Percentiles rank a stretch among this genome's conserved stretches.
Conservation (phyloP, 2,329 filamentous ascomycete species). For the Botrytis sinoallii region DNA sequence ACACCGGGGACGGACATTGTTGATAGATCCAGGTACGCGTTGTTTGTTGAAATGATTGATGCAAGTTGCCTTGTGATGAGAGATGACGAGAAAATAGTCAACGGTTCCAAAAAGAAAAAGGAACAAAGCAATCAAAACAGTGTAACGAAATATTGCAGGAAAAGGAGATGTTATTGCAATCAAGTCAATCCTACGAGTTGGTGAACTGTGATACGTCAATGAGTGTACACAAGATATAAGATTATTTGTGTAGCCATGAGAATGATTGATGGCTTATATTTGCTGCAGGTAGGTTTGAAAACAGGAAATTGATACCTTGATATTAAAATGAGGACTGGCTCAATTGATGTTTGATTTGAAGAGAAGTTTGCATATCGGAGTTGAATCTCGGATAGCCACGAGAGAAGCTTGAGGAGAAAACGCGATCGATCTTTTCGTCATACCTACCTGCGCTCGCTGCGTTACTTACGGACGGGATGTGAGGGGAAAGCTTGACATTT, state of each 20-base stretch:
- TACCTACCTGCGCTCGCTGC: not conserved
- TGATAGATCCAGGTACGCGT: not conserved
- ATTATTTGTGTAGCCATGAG: constrained; percentile 6
- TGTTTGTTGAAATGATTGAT: constrained; percentile 8
- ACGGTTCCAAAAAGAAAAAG: not conserved
- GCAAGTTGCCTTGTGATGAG: constrained; percentile 4
- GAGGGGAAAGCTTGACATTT: constrained; percentile 3
- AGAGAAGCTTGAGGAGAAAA: not conserved
- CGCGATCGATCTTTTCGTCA: constrained; percentile 12
- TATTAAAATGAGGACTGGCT: not conserved
- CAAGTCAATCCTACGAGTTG: not conserved
- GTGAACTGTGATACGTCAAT: not conserved
- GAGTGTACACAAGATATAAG: not conserved
- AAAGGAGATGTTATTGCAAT: not conserved
- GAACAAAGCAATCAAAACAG: constrained; percentile 8
- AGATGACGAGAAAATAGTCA: not conserved
- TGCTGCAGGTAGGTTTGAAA: not conserved
- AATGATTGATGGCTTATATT: not conserved
- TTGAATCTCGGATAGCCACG: not conserved
- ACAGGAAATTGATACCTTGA: not conserved
- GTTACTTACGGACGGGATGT: not conserved
- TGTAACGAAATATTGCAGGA: constrained; percentile 2
- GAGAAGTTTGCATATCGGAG: not conserved
- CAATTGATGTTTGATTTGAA: not conserved
- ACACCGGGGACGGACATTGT: not conserved